Percentiles rank a stretch among this genome's conserved stretches.
phyloP scores from a whole-genome alignment of 2,329 filamentous ascomycete genomes.

The Tolypocladium amazonense region DNA sequence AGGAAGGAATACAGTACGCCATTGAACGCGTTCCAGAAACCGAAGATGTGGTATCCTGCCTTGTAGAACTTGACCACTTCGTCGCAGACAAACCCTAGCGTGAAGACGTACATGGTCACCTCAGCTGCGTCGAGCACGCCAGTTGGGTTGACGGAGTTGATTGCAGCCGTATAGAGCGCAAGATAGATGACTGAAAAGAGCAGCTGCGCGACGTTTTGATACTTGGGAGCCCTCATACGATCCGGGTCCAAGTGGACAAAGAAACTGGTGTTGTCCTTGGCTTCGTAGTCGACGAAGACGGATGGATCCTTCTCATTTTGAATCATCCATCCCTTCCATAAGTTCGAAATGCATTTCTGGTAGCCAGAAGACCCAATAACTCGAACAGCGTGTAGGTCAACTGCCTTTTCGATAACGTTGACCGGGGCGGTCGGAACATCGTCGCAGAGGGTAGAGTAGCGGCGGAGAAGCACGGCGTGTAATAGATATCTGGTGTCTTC shows the following conservation, averaged over 20 bases:
- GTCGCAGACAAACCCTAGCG: conserved; percentile 80
- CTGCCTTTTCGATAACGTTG: conserved; percentile 88
- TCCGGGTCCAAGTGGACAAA: conserved; percentile 83
- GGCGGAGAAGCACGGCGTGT: conserved; percentile 71
- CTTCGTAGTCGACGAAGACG: conserved; percentile 79
- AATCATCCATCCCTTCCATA: conserved; percentile 95
- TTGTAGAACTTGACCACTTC: conserved; percentile 88
- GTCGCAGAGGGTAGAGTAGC: conserved; percentile 73
- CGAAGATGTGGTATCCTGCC: conserved; percentile 79
- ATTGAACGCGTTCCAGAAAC: conserved; percentile 98
- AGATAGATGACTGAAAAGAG: conserved; percentile 77
- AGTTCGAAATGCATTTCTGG: conserved; percentile 85
- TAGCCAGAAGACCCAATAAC: conserved; percentile 91
- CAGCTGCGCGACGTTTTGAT: conserved; percentile 86
- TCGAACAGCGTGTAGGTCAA: conserved; percentile 79
- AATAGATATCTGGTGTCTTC: conserved; percentile 71
- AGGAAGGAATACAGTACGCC: conserved; percentile 69
- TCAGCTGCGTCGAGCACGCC: conserved; percentile 82
- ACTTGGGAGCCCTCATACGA: conserved; percentile 82
- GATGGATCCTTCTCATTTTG: conserved; percentile 86
- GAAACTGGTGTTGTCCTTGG: conserved; percentile 69
- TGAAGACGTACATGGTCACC: conserved; percentile 80
- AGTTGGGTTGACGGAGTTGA: conserved; percentile 83
- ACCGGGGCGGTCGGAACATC: conserved; percentile 61
- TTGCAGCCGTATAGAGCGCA: conserved; percentile 74